These are phyloP conservation scores for Pseudogymnoascus sp. DNA, from an alignment of 2,329 filamentous ascomycete genomes.

Conservation along the genomic window DNA sequence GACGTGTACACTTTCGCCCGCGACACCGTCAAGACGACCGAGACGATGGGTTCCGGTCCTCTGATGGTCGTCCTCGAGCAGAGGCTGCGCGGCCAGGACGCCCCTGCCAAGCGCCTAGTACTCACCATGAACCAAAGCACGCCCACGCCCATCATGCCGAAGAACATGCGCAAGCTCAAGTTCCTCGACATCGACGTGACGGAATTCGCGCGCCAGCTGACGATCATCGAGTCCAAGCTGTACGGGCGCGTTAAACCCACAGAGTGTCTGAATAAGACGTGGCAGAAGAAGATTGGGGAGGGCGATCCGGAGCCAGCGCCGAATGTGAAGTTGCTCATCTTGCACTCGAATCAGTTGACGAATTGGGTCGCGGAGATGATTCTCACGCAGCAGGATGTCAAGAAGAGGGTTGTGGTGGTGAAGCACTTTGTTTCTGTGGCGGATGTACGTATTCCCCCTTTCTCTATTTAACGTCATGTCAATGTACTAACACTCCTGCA, in stretches of 20 bases:
- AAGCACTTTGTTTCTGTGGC: constrained; percentile 97
- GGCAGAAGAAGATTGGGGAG: constrained; percentile 88
- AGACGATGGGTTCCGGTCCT: constrained; percentile 79
- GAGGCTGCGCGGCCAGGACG: constrained; percentile 78
- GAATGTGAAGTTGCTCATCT: constrained; percentile 91
- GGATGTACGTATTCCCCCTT: constrained; percentile 56
- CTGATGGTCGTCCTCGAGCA: constrained; percentile 85
- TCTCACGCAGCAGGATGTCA: constrained; percentile 84
- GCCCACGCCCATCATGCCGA: constrained; percentile 84
- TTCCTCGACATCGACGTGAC: constrained; percentile 94
- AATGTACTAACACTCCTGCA: constrained; percentile 32
- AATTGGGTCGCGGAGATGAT: constrained; percentile 99
- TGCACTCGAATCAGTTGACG: constrained; percentile 97
- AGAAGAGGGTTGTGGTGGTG: constrained; percentile 92
- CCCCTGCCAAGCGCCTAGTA: constrained; percentile 75
- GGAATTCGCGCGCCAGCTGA: constrained; percentile 95
- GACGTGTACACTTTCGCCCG: constrained; percentile 86
- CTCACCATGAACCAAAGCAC: constrained; percentile 76
- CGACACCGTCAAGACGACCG: constrained; percentile 85
- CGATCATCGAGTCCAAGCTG: constrained; percentile 88
- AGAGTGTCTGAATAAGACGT: constrained; percentile 96
- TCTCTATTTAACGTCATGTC: neutral
- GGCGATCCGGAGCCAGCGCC: constrained; percentile 78
- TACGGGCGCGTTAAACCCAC: constrained; percentile 95
- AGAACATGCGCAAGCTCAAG: constrained; percentile 99